Evolutionary conservation across 106 monocot genomes (phyloP), one percentile per base, ranked within the genome.

Genomic region (Acorus gramineus): DNA sequence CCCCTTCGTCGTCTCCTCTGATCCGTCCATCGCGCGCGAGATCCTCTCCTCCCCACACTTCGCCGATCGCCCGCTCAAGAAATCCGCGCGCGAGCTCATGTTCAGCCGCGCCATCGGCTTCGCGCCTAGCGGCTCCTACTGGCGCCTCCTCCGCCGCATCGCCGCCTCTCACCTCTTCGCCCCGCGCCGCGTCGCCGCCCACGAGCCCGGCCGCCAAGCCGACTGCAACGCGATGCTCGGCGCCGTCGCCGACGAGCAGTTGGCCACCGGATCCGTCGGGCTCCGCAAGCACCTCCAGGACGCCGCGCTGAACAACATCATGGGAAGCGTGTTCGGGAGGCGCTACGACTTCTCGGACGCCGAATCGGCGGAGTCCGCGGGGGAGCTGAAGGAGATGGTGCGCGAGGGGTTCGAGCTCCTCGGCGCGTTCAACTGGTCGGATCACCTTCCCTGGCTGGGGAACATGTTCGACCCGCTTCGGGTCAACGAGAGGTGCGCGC

Each of bases 371-470:
- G 7, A 44, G 1, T 79, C 67, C 44, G 66, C 68, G 0, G 60
- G 49, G 49, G 62, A 62, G 52, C 67, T 93, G 7, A 69, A 71
- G 56, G 7, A 4, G 2, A 72, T 93, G 86, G 89, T 93, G 11
- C 48, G 86, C 4, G 93, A 93, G 44, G 93, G 93, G 7, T 93
- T 92, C 56, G 89, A 93, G 11, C 73, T 93, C 6, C 77, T 93
- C 28, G 93, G 93, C 2, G 80, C 89, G 3, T 93, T 93, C 84
- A 89, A 89, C 70, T 89, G 89, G 86, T 86, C 85, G 28, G 93
- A 93, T 60, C 84, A 93, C 60, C 77, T 93, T 14, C 85, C 89
- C 0, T 93, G 89, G 89, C 69, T 93, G 49, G 60, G 63, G n/a
- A 2, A 11, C 6, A 14, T 89, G 62, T 89, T 64, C 72, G 89